A percentile compares a stretch with the other conserved stretches of the same genome.
These are phyloP conservation scores for Entomortierella lignicola DNA, from an alignment of 192 early-diverging fungal genomes.

Conservation along the genomic window DNA sequence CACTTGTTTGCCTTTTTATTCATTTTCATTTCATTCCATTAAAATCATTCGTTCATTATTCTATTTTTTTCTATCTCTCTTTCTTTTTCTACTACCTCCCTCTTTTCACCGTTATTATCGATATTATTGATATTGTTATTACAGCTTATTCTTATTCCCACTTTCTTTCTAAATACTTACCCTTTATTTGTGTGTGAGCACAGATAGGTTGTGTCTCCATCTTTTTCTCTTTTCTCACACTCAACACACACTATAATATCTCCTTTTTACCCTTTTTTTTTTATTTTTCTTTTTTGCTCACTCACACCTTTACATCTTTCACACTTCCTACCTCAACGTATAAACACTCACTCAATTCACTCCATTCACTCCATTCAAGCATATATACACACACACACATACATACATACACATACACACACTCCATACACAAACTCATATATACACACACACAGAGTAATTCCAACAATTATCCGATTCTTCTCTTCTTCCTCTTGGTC, in stretches of 20 bases:
- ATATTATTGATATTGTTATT: no score
- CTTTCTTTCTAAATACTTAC: background rate
- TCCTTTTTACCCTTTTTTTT: background rate
- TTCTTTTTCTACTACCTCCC: constrained; percentile 1
- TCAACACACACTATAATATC: constrained; percentile 6
- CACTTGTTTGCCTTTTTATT: no score
- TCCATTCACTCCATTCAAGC: no score
- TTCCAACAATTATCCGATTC: background rate
- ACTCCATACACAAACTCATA: no score
- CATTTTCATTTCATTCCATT: background rate
- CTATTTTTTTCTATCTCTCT: background rate
- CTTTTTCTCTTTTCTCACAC: background rate
- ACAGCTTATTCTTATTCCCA: no score
- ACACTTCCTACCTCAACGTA: no score
- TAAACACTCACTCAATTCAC: no score
- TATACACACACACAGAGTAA: no score
- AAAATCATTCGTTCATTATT: background rate
- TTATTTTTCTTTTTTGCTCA: background rate
- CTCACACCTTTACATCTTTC: background rate
- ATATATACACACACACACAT: no score
- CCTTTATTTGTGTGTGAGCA: background rate
- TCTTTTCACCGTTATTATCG: no score
- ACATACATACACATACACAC: no score
- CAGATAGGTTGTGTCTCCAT: background rate
- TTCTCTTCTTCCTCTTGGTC: constrained; percentile 16